Conservation (phyloP, 108 stramenopile genomes). For the Nitzschia palea region DNA sequence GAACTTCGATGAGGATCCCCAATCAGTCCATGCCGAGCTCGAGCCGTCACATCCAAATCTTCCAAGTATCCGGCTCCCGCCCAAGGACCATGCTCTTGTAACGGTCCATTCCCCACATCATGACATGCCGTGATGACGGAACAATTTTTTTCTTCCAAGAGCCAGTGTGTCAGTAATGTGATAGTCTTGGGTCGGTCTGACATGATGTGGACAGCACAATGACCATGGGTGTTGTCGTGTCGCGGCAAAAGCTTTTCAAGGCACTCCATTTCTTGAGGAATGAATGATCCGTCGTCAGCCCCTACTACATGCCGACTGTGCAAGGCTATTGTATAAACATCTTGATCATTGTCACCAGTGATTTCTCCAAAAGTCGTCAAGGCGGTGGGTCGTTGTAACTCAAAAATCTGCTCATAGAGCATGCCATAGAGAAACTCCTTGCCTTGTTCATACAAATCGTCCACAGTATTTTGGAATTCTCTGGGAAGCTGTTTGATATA, state of each 20-base stretch:
- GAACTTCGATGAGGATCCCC: slow-evolving; percentile 29
- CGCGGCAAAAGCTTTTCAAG: slow-evolving; percentile 5
- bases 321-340: slow-evolving; percentile 12
- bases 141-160: not conserved
- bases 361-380: not conserved
- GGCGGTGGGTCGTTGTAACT: not conserved
- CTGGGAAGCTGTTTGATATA: slow-evolving; percentile 8
- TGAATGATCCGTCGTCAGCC: slow-evolving; percentile 52
- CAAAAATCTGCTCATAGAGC: slow-evolving; percentile 24
- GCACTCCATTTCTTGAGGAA: slow-evolving; percentile 33
- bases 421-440: slow-evolving; percentile 19
- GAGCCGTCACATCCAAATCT: slow-evolving; percentile 24
- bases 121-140: slow-evolving; percentile 9
- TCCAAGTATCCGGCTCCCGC: slow-evolving; percentile 26
- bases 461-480: not conserved
- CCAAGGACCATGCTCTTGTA: slow-evolving; percentile 34
- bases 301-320: slow-evolving; percentile 39
- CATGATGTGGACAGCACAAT: slow-evolving; percentile 32
- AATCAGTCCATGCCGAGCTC: slow-evolving; percentile 21
- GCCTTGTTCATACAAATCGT: slow-evolving; percentile 10
- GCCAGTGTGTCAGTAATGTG: slow-evolving; percentile 12
- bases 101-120: not conserved
- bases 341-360: not conserved
- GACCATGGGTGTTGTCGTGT: not conserved
- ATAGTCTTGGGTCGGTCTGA: slow-evolving; percentile 32